Conservation (phyloP, 1,139 yeast genomes). For the Entelexis sorbosivorans region DNA sequence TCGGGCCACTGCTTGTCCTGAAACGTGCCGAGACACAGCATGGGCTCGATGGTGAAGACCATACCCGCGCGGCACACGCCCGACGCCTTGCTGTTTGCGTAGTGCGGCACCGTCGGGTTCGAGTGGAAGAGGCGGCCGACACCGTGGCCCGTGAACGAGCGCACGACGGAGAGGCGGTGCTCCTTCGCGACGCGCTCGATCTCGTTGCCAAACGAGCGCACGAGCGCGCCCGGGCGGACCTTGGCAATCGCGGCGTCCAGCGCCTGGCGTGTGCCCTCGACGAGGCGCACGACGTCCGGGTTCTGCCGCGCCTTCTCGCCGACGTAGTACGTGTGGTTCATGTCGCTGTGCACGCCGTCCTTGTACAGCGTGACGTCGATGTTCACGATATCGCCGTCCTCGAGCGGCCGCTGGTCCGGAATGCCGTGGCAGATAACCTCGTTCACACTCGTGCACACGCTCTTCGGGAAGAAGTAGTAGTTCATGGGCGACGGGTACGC, state of each 20-base stretch:
- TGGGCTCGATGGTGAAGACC: constrained; percentile 96
- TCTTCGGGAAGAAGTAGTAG: constrained; percentile 88
- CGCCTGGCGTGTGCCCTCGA: constrained; percentile 89
- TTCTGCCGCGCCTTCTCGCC: constrained; percentile 75
- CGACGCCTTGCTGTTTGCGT: constrained; percentile 79
- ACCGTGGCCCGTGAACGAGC: constrained; percentile 93
- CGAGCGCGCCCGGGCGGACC: constrained; percentile 86
- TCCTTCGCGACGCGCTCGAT: constrained; percentile 80
- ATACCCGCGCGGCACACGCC: constrained; percentile 94
- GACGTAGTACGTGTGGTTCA: constrained; percentile 93
- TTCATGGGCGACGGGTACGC: constrained; percentile 94
- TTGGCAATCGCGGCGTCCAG: constrained; percentile 68
- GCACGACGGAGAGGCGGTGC: constrained; percentile 74
- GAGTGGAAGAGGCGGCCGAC: constrained; percentile 79
- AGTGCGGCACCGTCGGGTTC: constrained; percentile 90
- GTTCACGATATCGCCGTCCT: constrained; percentile 92
- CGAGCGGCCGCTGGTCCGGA: constrained; percentile 74
- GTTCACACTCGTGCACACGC: constrained; percentile 85
- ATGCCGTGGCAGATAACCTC: constrained; percentile 96
- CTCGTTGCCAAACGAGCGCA: constrained; percentile 76
- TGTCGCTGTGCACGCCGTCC: constrained; percentile 85
- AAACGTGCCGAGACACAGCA: constrained; percentile 83
- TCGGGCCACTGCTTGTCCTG: constrained; percentile 92
- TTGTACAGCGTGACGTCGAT: constrained; percentile 77
- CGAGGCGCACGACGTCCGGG: constrained; percentile 72